phyloP scores from a whole-genome alignment of 306 rosid species.

The Fragaria ananassa region DNA sequence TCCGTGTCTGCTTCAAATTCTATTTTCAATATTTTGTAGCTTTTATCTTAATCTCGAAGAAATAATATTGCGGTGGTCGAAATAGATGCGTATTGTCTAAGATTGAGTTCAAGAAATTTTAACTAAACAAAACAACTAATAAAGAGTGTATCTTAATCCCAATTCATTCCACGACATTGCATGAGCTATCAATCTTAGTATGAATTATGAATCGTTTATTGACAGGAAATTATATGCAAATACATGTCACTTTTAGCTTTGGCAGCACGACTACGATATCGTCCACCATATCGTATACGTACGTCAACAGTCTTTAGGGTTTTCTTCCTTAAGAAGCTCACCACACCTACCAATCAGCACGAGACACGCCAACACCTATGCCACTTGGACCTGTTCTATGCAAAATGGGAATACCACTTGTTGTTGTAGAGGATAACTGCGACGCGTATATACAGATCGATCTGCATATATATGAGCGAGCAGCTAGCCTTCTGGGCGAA shows the following conservation, averaged over 20 bases:
- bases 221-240: not conserved
- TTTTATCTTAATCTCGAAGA: not conserved
- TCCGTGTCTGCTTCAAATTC: not conserved
- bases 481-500: constrained; percentile 39
- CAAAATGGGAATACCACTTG: not conserved
- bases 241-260: constrained; percentile 12
- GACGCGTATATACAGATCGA: not conserved
- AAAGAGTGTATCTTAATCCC: not conserved
- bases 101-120: too few species aligned
- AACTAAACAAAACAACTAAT: not conserved
- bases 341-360: not conserved
- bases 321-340: not conserved
- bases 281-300: not conserved
- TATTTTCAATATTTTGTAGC: not conserved
- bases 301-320: not conserved
- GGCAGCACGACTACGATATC: constrained; percentile 1
- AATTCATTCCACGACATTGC: not conserved
- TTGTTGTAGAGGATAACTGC: constrained; percentile 7
- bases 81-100: too few species aligned
- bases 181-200: not conserved
- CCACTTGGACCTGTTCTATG: constrained; percentile 2
- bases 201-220: not conserved
- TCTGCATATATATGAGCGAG: not conserved
- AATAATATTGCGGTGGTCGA: not conserved
- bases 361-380: not conserved